Base-by-base conservation (phyloP, 805 yeast species). In the Pichia occidentalis region DNA sequence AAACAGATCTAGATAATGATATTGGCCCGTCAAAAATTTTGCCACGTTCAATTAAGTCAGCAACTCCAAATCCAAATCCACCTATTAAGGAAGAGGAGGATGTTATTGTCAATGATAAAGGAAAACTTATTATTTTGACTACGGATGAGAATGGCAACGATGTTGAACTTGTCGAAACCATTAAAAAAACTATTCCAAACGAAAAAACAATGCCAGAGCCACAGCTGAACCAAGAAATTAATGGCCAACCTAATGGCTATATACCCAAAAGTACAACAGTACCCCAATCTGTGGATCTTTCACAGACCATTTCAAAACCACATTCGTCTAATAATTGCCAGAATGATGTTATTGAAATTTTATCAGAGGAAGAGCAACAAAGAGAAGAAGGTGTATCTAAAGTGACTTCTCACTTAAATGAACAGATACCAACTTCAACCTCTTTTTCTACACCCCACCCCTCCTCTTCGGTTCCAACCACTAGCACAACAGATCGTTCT, bases 21-120 rank as follows among this genome's bases (percentile, higher is more conserved):
- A 20, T 40, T 24, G 16, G n/a, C 9, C 33, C 44, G 7, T 29
- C 39, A 3, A 39, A 36, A 19, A 22, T 13, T 12, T 19, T 34
- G 6, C 29, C 16, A 10, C 6, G 11, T 12, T 29, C 20, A 7
- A 24, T 32, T 6, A 20, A 17, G 10, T 22, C 16, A 16, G 12
- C 18, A 11, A 22, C 22, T 9, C 12, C 16, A 24, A 31, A 32
- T 14, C 24, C 20, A 10, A 24, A 25, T 18, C 24, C 24, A 10
- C 19, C 28, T 29, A 29, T 44, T 11, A 45, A 45, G 28, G 9
- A 24, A 14, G 48, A 44, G 25, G 35, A 44, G 8, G 36, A 24
- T 14, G 37, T 43, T 9, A 43, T 43, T 24, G 25, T 19, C 7
- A 23, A 28, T 29, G 35, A 31, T 21, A 42, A 32, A 6, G 37